A percentile compares a stretch with the other conserved stretches of the same genome.
These are phyloP conservation scores for Neoconidiobolus thromboides DNA, from an alignment of 371 early-diverging fungal genomes.

Conservation along the genomic window DNA sequence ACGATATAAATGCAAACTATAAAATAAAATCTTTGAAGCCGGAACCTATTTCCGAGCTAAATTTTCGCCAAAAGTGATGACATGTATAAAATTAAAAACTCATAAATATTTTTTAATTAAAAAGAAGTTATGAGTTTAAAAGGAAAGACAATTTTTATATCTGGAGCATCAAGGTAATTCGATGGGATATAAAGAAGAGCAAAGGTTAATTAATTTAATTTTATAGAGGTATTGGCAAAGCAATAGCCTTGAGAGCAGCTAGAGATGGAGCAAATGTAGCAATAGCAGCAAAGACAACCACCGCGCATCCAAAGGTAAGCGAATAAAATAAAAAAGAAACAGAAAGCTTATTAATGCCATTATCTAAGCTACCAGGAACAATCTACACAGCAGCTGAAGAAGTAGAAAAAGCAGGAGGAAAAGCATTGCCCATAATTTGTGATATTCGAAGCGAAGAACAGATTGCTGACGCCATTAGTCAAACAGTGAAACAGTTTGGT, in stretches of 20 bases:
- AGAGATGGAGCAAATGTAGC: conserved; percentile 46
- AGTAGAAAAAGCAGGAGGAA: conserved; percentile 47
- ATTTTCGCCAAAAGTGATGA: too few relatives aligned
- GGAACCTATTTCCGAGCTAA: too few relatives aligned
- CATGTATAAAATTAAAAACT: too few relatives aligned
- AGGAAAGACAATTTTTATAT: conserved; percentile 50
- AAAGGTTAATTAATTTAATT: neutral
- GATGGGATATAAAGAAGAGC: conserved; percentile 6
- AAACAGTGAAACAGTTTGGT: conserved; percentile 41
- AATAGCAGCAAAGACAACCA: conserved; percentile 60
- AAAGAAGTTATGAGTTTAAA: conserved; percentile 13
- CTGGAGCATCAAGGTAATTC: conserved; percentile 33
- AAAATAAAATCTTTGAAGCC: too few relatives aligned
- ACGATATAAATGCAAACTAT: too few relatives aligned
- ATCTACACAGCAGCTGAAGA: conserved; percentile 44
- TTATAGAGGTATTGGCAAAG: conserved; percentile 44
- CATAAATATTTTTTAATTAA: too few relatives aligned
- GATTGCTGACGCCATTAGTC: conserved; percentile 34
- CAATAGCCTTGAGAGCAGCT: conserved; percentile 47
- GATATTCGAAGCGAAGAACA: conserved; percentile 63
- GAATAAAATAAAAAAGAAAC: neutral
- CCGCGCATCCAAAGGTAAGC: conserved; percentile 41
- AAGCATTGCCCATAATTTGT: conserved; percentile 52
- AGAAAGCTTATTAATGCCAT: too few relatives aligned
- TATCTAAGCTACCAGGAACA: conserved; percentile 5